Evolutionary conservation across 805 yeast genomes (phyloP), one percentile per base, ranked within the genome.

Genomic region (Candida insectalens): DNA sequence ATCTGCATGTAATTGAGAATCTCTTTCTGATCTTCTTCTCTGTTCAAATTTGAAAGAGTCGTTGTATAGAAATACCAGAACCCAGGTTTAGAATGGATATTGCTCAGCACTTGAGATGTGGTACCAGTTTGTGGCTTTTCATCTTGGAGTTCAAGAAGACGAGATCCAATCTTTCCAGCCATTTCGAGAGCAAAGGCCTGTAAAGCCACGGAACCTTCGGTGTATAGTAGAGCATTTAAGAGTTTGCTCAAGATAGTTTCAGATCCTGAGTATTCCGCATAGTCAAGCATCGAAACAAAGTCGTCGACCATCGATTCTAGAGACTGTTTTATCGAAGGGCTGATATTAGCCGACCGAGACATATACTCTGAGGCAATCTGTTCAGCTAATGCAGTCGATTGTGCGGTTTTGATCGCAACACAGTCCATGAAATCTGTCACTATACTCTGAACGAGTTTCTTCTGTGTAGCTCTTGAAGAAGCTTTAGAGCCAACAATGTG

Each of bases 211-310:
- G 63, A 60, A 44, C 49, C 57, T 38, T 67, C 57, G 2, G 62
- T 48, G 15, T 41, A 43, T 32, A 75, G 47, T 16, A 77, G 46
- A 5, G 65, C 56, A 26, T 58, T 63, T 45, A 68, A 55, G 2
- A 77, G 35, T 1, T 74, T 59, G 6, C 47, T 49, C 5, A 81
- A 51, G 12, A 81, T 42, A 0, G 60, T 42, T 38, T 73, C 82
- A 1, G 77, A 64, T 0, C 71, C 72, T 0, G 84, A 63, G 73
- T 79, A 83, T 35, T 74, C 77, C 0, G 85, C 83, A 6, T 52
- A 52, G 2, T 58, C 51, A 7, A 81, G 45, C 35, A 81, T 50
- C 0, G 47, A 39, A 6, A 74, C 37, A 15, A 82, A 53, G 44
- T 83, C 95, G 28, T 68, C 70, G 1, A 78, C 43, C 19, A 78